Evolutionary conservation across 2,329 filamentous ascomycete species (phyloP).

Genomic region (Cladorrhinum sp.): DNA sequence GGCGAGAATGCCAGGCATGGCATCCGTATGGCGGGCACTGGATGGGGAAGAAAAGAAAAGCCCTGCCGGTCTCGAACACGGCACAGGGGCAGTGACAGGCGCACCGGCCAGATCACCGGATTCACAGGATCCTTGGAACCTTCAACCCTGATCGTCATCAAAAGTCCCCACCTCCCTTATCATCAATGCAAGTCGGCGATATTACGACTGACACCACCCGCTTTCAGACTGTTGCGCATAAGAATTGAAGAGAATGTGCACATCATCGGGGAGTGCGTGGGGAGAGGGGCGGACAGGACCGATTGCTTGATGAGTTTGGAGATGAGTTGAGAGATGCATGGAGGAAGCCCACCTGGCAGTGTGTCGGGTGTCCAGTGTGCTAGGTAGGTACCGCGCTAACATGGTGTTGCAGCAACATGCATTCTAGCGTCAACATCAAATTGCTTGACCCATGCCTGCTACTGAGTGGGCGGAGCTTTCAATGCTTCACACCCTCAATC

Average conservation of each 20-base stretch:
- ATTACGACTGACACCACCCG: not conserved
- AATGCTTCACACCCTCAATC: slow-evolving; percentile 19
- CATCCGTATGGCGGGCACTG: not conserved
- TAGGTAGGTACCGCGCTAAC: slow-evolving; percentile 11
- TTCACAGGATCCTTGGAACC: not conserved
- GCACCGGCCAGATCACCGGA: not conserved
- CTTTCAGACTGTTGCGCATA: not conserved
- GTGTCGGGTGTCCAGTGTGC: not conserved
- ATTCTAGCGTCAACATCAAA: slow-evolving; percentile 16
- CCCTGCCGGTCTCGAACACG: not conserved
- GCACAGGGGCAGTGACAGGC: not conserved
- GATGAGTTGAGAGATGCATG: not conserved
- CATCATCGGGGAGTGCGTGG: slow-evolving; percentile 3
- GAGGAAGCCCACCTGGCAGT: not conserved
- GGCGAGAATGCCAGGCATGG: not conserved
- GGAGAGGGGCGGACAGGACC: slow-evolving; percentile 3
- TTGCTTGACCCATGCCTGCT: slow-evolving; percentile 19
- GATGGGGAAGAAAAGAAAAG: slow-evolving; percentile 5
- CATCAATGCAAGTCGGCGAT: not conserved
- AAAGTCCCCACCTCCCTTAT: not conserved
- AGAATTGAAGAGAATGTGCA: not conserved
- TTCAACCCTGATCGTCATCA: slow-evolving; percentile 6
- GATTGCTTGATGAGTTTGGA: not conserved
- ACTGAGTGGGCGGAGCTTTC: slow-evolving; percentile 21
- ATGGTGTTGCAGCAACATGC: slow-evolving; percentile 1